Percentiles rank a stretch among this genome's conserved stretches.
phyloP scores from a whole-genome alignment of 139 green algal species.

The Choricystis sp. region DNA sequence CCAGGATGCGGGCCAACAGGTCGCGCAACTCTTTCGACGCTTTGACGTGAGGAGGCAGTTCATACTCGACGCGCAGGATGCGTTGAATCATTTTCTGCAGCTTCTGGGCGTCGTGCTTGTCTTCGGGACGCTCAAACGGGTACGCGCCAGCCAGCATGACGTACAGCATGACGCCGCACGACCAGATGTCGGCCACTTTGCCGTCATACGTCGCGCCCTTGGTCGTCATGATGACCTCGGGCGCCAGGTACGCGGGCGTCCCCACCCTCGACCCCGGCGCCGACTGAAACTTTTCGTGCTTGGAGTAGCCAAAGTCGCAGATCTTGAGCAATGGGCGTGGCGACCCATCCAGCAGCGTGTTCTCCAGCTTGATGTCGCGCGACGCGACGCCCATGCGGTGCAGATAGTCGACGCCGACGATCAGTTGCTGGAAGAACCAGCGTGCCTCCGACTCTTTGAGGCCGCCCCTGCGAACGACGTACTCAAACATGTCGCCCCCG shows the following conservation, averaged over 20 bases:
- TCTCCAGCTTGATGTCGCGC: constrained; percentile 92
- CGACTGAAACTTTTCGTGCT: constrained; percentile 72
- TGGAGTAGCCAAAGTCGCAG: constrained; percentile 76
- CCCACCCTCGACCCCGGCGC: constrained; percentile 72
- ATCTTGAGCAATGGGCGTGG: constrained; percentile 85
- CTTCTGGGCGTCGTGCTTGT: constrained; percentile 59
- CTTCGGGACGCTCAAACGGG: constrained; percentile 88
- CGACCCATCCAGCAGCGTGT: constrained; percentile 84
- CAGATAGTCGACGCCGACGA: constrained; percentile 88
- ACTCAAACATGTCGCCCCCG: constrained; percentile 90
- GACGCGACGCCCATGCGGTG: constrained; percentile 79
- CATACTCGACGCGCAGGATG: constrained; percentile 20
- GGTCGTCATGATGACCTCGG: constrained; percentile 84
- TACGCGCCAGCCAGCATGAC: constrained; percentile 90
- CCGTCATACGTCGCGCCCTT: constrained; percentile 74
- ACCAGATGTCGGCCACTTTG: constrained; percentile 93
- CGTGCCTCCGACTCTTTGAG: constrained; percentile 86
- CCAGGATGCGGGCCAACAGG: constrained; percentile 11
- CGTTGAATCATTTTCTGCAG: constrained; percentile 37
- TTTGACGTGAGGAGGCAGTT: constrained; percentile 5
- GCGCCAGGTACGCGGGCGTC: constrained; percentile 93
- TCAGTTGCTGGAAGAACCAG: constrained; percentile 99
- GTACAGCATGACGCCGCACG: constrained; percentile 95
- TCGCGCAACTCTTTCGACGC: constrained; percentile 11
- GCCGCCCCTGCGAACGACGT: constrained; percentile 71